phyloP scores from a whole-genome alignment of 2,329 filamentous ascomycete species.

The Diaporthe batatas region DNA sequence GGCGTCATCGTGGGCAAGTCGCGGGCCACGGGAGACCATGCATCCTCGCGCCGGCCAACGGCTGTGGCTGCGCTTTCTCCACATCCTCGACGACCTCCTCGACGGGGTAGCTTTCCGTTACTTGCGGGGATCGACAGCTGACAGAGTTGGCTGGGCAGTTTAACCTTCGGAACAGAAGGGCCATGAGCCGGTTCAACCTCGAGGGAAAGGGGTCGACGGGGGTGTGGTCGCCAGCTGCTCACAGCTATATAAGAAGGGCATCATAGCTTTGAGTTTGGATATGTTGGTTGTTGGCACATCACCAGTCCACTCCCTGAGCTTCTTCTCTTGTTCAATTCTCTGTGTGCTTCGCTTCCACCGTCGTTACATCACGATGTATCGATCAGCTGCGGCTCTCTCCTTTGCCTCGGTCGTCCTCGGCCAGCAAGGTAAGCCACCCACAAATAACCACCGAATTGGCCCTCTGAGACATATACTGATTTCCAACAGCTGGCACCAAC shows the following conservation, averaged over 20 bases:
- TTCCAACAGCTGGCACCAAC: conserved; percentile 53
- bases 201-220: conserved; percentile 9
- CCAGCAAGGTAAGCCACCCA: conserved; percentile 45
- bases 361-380: conserved; percentile 44
- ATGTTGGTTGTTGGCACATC: neutral
- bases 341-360: neutral
- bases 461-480: neutral
- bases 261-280: neutral
- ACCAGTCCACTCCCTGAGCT: neutral
- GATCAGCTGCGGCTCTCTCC: conserved; percentile 44
- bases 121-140: conserved; percentile 25
- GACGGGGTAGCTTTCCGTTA: conserved; percentile 15
- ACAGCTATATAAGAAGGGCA: conserved; percentile 30
- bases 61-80: conserved; percentile 24
- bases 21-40: neutral
- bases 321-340: conserved; percentile 12
- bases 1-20: conserved; percentile 15
- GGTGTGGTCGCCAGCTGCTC: neutral
- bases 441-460: too few relatives aligned
- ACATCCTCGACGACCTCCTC: conserved; percentile 20
- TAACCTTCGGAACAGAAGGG: conserved; percentile 36
- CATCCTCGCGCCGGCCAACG: neutral
- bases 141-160: conserved; percentile 20
- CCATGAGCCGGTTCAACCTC: conserved; percentile 11
- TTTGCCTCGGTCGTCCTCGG: conserved; percentile 49